Conservation (phyloP, 305 asterid genomes). For the Solanum hybrid region DNA sequence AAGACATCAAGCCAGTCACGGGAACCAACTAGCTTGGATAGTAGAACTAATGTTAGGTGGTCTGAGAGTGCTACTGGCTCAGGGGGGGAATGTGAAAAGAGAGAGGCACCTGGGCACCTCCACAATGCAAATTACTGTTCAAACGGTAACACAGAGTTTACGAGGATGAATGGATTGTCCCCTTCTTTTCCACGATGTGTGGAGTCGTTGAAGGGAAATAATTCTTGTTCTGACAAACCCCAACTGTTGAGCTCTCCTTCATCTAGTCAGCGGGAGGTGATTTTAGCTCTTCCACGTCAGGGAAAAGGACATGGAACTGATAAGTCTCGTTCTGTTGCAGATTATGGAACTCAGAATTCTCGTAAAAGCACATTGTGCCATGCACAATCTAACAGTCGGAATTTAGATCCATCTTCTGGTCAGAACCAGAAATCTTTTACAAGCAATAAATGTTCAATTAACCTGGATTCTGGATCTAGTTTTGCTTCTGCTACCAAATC, state of each 20-base stretch:
- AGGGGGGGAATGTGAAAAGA: conserved; percentile 12
- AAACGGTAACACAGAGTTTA: conserved; percentile 3
- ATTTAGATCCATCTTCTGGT: conserved; percentile 33
- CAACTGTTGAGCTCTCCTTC: conserved; percentile 20
- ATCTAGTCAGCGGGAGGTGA: conserved; percentile 20
- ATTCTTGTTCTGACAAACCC: conserved; percentile 26
- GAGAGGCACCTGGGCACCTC: conserved; percentile 12
- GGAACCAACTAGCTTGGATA: conserved; percentile 25
- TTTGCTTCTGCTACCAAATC: conserved; percentile 24
- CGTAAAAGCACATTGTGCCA: conserved; percentile 14
- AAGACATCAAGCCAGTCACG: conserved; percentile 27
- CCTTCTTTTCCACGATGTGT: conserved; percentile 34
- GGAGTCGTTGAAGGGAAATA: conserved; percentile 46
- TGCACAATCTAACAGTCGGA: conserved; percentile 17
- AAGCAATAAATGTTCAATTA: conserved; percentile 32
- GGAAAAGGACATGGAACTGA: conserved; percentile 25
- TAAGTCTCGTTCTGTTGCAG: conserved; percentile 20
- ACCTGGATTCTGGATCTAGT: conserved; percentile 24
- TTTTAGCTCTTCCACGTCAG: conserved; percentile 19
- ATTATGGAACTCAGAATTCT: conserved; percentile 20
- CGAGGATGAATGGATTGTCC: conserved; percentile 30
- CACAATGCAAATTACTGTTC: conserved; percentile 13
- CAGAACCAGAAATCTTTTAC: conserved; percentile 25
- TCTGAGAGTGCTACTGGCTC: conserved; percentile 14
- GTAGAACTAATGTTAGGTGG: conserved; percentile 16